phyloP scores from a whole-genome alignment of 2,329 filamentous ascomycete genomes.

The Penicillium vulpinum region DNA sequence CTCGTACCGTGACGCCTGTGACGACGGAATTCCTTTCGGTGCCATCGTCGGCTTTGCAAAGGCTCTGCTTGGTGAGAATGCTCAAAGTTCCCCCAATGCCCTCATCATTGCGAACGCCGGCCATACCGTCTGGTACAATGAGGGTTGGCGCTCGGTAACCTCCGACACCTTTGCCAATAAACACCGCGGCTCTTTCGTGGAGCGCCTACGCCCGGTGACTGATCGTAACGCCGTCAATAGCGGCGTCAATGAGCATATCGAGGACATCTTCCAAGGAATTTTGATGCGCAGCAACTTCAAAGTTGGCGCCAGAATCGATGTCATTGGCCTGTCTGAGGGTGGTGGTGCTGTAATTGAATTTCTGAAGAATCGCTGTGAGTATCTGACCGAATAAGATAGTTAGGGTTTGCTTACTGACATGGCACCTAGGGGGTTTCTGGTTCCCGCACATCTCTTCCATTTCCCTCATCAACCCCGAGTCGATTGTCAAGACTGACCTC shows the following conservation, averaged over 20 bases:
- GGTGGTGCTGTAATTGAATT: conserved; percentile 60
- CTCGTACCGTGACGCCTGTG: conserved; percentile 65
- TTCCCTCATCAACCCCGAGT: conserved; percentile 41
- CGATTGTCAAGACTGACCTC: conserved; percentile 32
- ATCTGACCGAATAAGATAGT: background rate
- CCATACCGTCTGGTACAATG: conserved; percentile 74
- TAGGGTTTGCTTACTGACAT: background rate
- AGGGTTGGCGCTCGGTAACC: conserved; percentile 61
- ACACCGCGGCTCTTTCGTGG: conserved; percentile 62
- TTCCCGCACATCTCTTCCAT: conserved; percentile 42
- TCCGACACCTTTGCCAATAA: conserved; percentile 58
- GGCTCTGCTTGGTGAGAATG: conserved; percentile 37
- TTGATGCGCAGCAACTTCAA: conserved; percentile 38
- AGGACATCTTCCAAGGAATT: conserved; percentile 65
- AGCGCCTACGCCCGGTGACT: conserved; percentile 49
- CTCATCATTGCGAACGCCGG: conserved; percentile 77
- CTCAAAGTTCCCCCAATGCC: conserved; percentile 27
- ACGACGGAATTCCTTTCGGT: conserved; percentile 68
- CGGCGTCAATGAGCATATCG: conserved; percentile 61
- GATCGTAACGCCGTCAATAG: conserved; percentile 65
- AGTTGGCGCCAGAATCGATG: conserved; percentile 59
- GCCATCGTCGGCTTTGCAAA: conserved; percentile 66
- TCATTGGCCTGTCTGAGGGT: conserved; percentile 71
- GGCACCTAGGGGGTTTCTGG: conserved; percentile 41
- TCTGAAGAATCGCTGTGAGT: conserved; percentile 58